Conservation (phyloP, 108 stramenopile species). For the Pelagomonas calceolata region DNA sequence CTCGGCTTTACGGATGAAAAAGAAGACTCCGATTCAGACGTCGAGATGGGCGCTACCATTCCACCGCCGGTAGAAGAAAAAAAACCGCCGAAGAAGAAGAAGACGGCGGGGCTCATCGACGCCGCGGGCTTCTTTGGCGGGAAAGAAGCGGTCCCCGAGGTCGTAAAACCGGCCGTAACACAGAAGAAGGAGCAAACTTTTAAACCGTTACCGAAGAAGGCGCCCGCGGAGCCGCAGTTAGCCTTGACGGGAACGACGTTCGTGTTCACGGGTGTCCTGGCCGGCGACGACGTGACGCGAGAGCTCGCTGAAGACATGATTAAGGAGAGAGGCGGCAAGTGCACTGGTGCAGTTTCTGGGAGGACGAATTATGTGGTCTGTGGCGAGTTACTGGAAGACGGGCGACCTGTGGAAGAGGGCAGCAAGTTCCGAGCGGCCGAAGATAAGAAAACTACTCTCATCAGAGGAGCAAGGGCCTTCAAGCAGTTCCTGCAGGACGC, state of each 20-base stretch:
- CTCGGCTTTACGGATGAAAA: not conserved
- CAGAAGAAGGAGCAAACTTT: not conserved
- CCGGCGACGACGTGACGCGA: slow-evolving; percentile 16
- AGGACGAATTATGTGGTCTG: slow-evolving; percentile 75
- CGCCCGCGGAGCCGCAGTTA: slow-evolving; percentile 16
- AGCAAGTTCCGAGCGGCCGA: slow-evolving; percentile 57
- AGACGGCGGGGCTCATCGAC: not conserved
- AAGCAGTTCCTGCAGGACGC: slow-evolving; percentile 3
- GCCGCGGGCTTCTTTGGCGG: too few species aligned
- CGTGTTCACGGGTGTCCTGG: slow-evolving; percentile 61
- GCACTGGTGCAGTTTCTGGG: slow-evolving; percentile 57
- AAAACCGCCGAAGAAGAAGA: not conserved
- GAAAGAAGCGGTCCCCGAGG: too few species aligned
- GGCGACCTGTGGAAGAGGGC: slow-evolving; percentile 61
- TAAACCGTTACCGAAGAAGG: not conserved
- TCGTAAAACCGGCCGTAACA: too few species aligned
- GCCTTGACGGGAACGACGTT: slow-evolving; percentile 48
- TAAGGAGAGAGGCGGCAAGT: slow-evolving; percentile 64
- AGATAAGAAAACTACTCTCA: slow-evolving; percentile 32
- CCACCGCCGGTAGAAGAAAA: not conserved
- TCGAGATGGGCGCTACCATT: slow-evolving; percentile 6
- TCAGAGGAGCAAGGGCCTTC: not conserved
- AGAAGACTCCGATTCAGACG: slow-evolving; percentile 19
- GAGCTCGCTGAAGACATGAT: slow-evolving; percentile 59
- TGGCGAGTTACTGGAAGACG: slow-evolving; percentile 79